Conservation (phyloP, 441 rosid genomes). For the Pelargonium myrrhifolium region DNA sequence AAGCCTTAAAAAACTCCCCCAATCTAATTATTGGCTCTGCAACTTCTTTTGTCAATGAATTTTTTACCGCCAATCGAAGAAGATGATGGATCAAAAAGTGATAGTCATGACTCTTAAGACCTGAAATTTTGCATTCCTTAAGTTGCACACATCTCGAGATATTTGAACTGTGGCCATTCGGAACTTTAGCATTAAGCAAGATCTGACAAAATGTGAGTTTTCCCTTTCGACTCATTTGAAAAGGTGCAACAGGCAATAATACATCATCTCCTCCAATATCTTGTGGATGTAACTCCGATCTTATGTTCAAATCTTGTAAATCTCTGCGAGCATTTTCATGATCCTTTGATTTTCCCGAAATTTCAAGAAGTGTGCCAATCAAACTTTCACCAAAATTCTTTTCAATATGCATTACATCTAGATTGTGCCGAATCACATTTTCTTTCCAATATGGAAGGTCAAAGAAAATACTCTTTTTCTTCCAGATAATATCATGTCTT, state of each 20-base stretch:
- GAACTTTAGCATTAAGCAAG: slow-evolving; percentile 2
- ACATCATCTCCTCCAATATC: not conserved
- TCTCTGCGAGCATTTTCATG: not conserved
- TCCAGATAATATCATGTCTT: not conserved
- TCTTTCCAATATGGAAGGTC: slow-evolving; percentile 9
- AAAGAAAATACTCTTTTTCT: slow-evolving; percentile 7
- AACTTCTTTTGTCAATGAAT: not conserved
- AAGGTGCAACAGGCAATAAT: not conserved
- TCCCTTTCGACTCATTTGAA: not conserved
- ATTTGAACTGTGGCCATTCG: not conserved
- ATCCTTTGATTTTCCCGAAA: slow-evolving; percentile 12
- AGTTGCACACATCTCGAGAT: not conserved
- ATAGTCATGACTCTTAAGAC: slow-evolving; percentile 14
- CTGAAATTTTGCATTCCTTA: not conserved
- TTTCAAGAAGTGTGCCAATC: slow-evolving; percentile 1
- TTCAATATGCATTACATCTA: slow-evolving; percentile 15
- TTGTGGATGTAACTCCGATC: not conserved
- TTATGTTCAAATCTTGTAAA: not conserved
- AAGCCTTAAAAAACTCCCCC: not conserved
- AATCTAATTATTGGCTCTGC: not conserved
- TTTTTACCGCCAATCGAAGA: not conserved
- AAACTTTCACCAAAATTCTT: slow-evolving; percentile 17
- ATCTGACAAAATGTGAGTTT: not conserved
- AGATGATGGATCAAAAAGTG: slow-evolving; percentile 11
- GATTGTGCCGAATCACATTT: slow-evolving; percentile 2